Evolutionary conservation across 331 rosid species (phyloP), one percentile per base, ranked within the genome.

Genomic region (Telfairia occidentalis): DNA sequence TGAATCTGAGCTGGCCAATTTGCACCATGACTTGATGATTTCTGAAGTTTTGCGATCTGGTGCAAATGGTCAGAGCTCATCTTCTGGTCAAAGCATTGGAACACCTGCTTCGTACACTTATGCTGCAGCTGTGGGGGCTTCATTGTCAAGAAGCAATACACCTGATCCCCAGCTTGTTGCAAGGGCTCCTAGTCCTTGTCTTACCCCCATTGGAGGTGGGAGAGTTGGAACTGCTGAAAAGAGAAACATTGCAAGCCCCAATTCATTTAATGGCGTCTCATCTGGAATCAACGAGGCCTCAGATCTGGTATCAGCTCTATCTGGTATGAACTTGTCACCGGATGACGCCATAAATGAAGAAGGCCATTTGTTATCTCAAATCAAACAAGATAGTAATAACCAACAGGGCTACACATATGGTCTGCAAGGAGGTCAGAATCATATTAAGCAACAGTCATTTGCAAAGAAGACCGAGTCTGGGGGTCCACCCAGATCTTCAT

Each of bases 141-240:
- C 98, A 59, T 71, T 91, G 84, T 95, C 98, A 49, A 79, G 97
- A 86, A 90, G 98, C 84, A 87, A 87, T 46, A 95, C 98, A 73
- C 98, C 98, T 38, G 98, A 95, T 80, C 93, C 96, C 9, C 98
- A 91, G 65, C 73, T 80, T 74, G 88, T 90, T 80, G 88, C 92
- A 67, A 88, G 98, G 85, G 96, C 96, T 78, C 93, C 98, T 37
- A 92, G 98, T 84, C 98, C 98, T 43, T 95, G 96, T 57, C 86
- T 81, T 75, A 87, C 92, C 42, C 96, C 98, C 65, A 91, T 95
- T 77, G 98, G 98, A 65, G 92, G 92, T 15, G 96, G 97, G 15
- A 86, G 98, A 85, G 83, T 40, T 61, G 66, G 65, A 74, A 76
- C 88, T 59, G 75, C 84, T 5, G 96, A 94, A 24, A 94, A 88